Base-by-base conservation (phyloP, 1,284 basidiomycete genomes). In the Ganoderma leucocontextum region DNA sequence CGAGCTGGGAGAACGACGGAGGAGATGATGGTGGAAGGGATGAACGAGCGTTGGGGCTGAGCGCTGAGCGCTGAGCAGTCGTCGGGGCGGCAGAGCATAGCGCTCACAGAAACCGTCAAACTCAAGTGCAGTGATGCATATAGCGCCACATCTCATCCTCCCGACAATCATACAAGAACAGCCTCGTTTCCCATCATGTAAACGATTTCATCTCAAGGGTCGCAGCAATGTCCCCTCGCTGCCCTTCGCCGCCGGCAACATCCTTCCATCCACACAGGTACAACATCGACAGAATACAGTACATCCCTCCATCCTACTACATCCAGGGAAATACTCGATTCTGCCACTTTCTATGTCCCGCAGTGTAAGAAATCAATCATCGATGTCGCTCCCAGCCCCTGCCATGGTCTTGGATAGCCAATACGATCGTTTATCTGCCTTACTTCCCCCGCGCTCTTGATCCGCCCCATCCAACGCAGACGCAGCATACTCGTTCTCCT, bases 331-430 rank as follows among this genome's bases (percentile, higher is more conserved):
- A 19, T 35, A 47, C 60, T 47, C 8, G 41, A 25, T 53, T 29
- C 52, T 17, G 15, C 19, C 44, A 63, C 12, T 53, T 33, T 49
- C n/a, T 19, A 19, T 52, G 25, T 36, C 47, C 47, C 47, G 25
- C 47, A 62, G 39, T 42, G 29, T 29, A 59, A 35, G 22, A 29
- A 44, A 73, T 70, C 67, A 70, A 57, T 72, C 71, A 64, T 70
- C 67, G 41, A 61, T 42, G 42, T 68, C 39, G 60, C 69, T 64
- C 17, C 29, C 58, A 42, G 29, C 64, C 38, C 64, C 66, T 38
- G 68, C 64, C 70, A 68, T 70, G 53, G 62, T 82, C 71, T 87
- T 87, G 41, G 84, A 85, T 52, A 84, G 68, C 85, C 85, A 86
- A 72, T 83, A 87, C 62, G 81, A 81, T 69, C 83, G 78, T 62